Conservation (phyloP, 208 protist genomes). For the Trypanosoma melophagium region DNA sequence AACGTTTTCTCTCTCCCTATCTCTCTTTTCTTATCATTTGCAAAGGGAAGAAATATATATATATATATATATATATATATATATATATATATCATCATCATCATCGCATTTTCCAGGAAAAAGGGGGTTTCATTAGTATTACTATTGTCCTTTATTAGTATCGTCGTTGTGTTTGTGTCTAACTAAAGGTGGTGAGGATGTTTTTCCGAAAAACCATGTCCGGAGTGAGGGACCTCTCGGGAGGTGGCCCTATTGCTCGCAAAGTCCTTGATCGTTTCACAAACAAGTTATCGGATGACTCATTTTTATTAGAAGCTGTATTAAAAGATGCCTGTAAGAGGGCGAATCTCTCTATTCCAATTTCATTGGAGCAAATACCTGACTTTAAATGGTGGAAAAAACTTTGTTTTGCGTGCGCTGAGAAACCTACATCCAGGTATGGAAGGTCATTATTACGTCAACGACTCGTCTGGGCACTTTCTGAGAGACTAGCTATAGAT, state of each 20-base stretch:
- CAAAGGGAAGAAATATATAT: constrained; percentile 7
- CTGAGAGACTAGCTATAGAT: constrained; percentile 81
- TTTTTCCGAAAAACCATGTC: constrained; percentile 73
- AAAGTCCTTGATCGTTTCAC: constrained; percentile 50
- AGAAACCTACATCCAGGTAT: constrained; percentile 62
- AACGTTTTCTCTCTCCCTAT: not conserved
- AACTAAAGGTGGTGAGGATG: too few species aligned
- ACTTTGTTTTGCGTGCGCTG: constrained; percentile 71
- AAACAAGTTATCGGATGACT: constrained; percentile 30
- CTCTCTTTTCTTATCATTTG: too few species aligned
- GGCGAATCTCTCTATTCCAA: constrained; percentile 49
- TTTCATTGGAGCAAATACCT: constrained; percentile 40
- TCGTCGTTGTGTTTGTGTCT: too few species aligned
- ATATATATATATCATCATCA: too few species aligned
- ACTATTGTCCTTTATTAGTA: constrained; percentile 1
- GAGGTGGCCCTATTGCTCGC: constrained; percentile 37
- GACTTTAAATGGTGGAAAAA: constrained; percentile 83
- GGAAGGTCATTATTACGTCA: constrained; percentile 60
- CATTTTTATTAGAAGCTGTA: constrained; percentile 63
- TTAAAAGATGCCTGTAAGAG: constrained; percentile 58
- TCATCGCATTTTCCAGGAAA: not conserved
- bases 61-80: constrained; percentile 9
- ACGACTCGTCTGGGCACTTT: constrained; percentile 66
- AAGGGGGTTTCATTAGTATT: not conserved
- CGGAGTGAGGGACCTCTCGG: constrained; percentile 73